A percentile compares a stretch with the other conserved stretches of the same genome.
phyloP scores from a whole-genome alignment of 192 early-diverging fungal genomes.

The Funneliformis mosseae region DNA sequence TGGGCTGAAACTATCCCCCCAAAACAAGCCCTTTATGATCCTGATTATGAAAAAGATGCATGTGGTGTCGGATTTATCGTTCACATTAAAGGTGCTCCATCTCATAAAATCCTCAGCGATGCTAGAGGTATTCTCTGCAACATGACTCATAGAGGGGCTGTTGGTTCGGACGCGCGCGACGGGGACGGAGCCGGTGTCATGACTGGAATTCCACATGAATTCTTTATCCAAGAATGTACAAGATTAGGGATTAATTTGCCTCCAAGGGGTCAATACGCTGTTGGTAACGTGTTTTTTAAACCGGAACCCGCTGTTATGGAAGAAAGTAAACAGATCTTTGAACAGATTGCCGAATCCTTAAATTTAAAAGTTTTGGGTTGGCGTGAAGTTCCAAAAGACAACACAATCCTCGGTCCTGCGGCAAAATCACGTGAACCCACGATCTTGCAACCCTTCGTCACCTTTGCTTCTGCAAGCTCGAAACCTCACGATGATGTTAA shows the following conservation, averaged over 20 bases:
- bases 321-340: slow-evolving; percentile 76
- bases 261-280: slow-evolving; percentile 84
- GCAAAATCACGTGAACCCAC: slow-evolving; percentile 88
- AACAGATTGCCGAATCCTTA: slow-evolving; percentile 72
- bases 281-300: slow-evolving; percentile 94
- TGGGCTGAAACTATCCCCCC: slow-evolving; percentile 88
- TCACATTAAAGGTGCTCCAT: slow-evolving; percentile 82
- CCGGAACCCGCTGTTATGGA: slow-evolving; percentile 59
- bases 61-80: slow-evolving; percentile 99
- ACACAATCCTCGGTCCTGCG: slow-evolving; percentile 86
- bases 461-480: slow-evolving; percentile 45
- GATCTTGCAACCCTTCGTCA: slow-evolving; percentile 92
- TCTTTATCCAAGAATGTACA: slow-evolving; percentile 69
- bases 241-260: slow-evolving; percentile 71
- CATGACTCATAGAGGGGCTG: slow-evolving; percentile 98
- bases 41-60: slow-evolving; percentile 87
- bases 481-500: not conserved
- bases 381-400: slow-evolving; percentile 86
- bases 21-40: slow-evolving; percentile 87
- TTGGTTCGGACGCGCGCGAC: slow-evolving; percentile 90
- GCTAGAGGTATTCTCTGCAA: slow-evolving; percentile 93
- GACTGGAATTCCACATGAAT: slow-evolving; percentile 90
- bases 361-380: slow-evolving; percentile 84
- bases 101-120: slow-evolving; percentile 89
- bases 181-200: slow-evolving; percentile 99